These are phyloP conservation scores for Macrophomina phaseolina DNA, from an alignment of 2,329 filamentous ascomycete genomes.

Conservation along the genomic window DNA sequence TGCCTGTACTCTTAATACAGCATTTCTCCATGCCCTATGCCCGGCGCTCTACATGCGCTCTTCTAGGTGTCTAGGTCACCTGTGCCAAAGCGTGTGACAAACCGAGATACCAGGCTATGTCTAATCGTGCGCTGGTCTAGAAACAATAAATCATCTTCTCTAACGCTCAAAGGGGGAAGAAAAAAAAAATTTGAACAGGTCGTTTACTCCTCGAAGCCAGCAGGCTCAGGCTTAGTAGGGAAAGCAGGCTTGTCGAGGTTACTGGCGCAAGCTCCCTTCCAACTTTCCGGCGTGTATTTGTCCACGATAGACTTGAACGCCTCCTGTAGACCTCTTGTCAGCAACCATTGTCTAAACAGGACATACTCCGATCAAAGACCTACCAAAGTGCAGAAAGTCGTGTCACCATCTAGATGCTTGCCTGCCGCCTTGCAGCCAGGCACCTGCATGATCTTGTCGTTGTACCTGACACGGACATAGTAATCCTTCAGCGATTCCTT, in stretches of 20 bases:
- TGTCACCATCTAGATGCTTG: slow-evolving; percentile 85
- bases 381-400: slow-evolving; percentile 88
- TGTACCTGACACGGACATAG: slow-evolving; percentile 90
- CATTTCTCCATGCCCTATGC: neutral
- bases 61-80: neutral
- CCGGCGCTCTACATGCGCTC: neutral
- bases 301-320: slow-evolving; percentile 94
- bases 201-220: slow-evolving; percentile 35
- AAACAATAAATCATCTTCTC: neutral
- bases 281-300: slow-evolving; percentile 82
- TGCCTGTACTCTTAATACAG: neutral
- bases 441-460: slow-evolving; percentile 80
- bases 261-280: slow-evolving; percentile 67
- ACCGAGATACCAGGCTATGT: neutral
- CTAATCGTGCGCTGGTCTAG: neutral
- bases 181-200: too few species aligned
- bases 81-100: neutral
- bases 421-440: slow-evolving; percentile 78
- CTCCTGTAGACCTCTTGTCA: slow-evolving; percentile 54
- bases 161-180: too few species aligned
- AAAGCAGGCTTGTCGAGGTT: slow-evolving; percentile 63
- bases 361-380: slow-evolving; percentile 37
- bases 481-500: slow-evolving; percentile 70
- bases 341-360: neutral
- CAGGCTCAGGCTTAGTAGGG: slow-evolving; percentile 47